Evolutionary conservation across 164 flowering plant species (phyloP).

Genomic region (Annona squamosa): DNA sequence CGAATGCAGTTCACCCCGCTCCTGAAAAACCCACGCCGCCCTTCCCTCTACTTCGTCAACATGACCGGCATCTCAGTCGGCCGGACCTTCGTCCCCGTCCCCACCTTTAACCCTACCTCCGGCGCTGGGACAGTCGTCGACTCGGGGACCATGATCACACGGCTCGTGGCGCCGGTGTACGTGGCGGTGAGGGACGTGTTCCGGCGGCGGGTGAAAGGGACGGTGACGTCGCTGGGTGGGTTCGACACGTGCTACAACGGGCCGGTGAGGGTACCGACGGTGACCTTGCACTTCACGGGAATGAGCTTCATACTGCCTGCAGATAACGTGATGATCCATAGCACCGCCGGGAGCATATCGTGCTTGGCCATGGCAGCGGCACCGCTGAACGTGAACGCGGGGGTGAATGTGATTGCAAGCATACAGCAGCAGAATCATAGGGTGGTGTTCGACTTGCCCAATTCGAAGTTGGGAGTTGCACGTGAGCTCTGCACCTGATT

Average conservation of each 20-base stretch:
- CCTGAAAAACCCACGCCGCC: conserved; percentile 64
- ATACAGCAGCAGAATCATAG: conserved; percentile 94
- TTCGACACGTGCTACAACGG: conserved; percentile 74
- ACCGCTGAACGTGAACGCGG: conserved; percentile 68
- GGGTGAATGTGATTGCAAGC: conserved; percentile 78
- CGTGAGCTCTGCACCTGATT: conserved; percentile 49
- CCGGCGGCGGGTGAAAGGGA: conserved; percentile 34
- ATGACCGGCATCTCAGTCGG: conserved; percentile 59
- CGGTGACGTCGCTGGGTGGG: conserved; percentile 56
- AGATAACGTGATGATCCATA: conserved; percentile 65
- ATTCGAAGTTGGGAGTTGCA: conserved; percentile 73
- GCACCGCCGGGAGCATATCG: conserved; percentile 43
- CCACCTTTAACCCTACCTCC: conserved; percentile 65
- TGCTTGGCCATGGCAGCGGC: conserved; percentile 85
- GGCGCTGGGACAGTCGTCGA: conserved; percentile 91
- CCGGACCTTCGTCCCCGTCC: conserved; percentile 43
- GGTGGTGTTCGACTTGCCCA: conserved; percentile 64
- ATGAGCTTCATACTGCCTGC: conserved; percentile 61
- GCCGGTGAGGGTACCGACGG: conserved; percentile 44
- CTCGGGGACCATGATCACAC: conserved; percentile 56
- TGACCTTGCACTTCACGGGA: conserved; percentile 56
- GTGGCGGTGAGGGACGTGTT: conserved; percentile 53
- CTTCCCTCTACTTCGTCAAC: conserved; percentile 79
- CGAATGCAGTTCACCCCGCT: conserved; percentile 68
- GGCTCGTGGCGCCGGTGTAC: conserved; percentile 56